Evolutionary conservation across 441 rosid species (phyloP).

Genomic region (Euphorbia celastroides): DNA sequence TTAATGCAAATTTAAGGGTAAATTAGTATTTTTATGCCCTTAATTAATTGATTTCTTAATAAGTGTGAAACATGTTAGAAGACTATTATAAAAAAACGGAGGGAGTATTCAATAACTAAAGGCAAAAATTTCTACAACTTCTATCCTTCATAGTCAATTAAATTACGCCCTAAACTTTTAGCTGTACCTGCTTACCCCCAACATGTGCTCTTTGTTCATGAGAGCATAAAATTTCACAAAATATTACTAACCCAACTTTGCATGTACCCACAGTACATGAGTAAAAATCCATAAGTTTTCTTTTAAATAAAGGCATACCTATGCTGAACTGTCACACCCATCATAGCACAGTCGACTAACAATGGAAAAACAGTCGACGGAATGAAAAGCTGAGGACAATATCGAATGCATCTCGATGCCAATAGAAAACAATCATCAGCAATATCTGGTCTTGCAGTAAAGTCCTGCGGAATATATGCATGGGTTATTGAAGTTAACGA

Average conservation of each 20-base stretch:
- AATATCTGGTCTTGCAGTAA: slow-evolving; percentile 89
- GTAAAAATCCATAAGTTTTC: background rate
- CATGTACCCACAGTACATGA: background rate
- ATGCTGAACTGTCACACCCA: slow-evolving; percentile 93
- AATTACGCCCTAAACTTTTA: background rate
- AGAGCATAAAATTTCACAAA: background rate
- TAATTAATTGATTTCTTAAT: no score
- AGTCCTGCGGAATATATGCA: slow-evolving; percentile 56
- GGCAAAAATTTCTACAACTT: background rate
- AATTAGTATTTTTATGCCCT: no score
- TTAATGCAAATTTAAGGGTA: no score
- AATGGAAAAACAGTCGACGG: slow-evolving; percentile 74
- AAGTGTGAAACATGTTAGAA: no score
- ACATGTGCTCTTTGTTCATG: background rate
- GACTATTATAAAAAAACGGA: no score
- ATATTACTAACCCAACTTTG: background rate
- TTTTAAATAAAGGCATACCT: slow-evolving; percentile 40
- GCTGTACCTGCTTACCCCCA: background rate
- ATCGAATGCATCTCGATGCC: slow-evolving; percentile 97
- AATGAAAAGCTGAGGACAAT: slow-evolving; percentile 83
- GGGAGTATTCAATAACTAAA: no score
- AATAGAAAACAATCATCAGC: slow-evolving; percentile 95
- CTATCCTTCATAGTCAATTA: background rate
- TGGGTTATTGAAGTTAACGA: slow-evolving; percentile 16
- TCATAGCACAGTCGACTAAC: slow-evolving; percentile 72